Evolutionary conservation across 352 stramenopile genomes (phyloP), one percentile per base, ranked within the genome.

Genomic region (Phytophthora tubulina): DNA sequence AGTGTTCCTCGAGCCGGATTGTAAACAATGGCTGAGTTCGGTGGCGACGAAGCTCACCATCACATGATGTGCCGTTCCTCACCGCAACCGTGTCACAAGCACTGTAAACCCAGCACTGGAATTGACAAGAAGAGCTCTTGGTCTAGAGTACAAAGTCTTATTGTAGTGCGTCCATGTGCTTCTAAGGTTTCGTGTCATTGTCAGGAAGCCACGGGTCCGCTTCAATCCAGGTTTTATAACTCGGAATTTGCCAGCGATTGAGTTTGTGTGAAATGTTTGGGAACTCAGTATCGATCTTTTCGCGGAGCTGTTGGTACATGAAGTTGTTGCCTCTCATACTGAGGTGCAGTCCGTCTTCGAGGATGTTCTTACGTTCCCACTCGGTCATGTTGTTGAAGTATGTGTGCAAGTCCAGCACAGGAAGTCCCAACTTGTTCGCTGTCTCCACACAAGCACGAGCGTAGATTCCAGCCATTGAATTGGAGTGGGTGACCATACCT

Each of bases 281-380:
- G 44, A 78, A 81, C 2, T 63, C 45, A 27, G 9, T 0, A 1
- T 67, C 58, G 27, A 79, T 79, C 49, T 66, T 67, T 3, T 57
- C 38, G 6, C 36, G 58, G 27, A 77, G 45, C 17, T 67, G 51
- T 35, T 67, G 21, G 50, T 73, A 74, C 62, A 76, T 64, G 11
- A 74, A 46, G 27, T 68, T 74, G 67, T 90, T 89, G 59, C 84
- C 84, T 30, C 64, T 69, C 38, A 54, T 39, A 38, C 64, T 84
- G 27, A 92, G 74, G 46, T 92, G 84, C 45, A 90, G 79, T 1
- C 84, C 84, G 54, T 90, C 84, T 3, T 59, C 51, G 42, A 77
- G 75, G 31, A 64, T 15, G 44, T 61, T n/a, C 55, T 71, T 48
- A 38, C 72, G 72, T 60, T 84, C 41, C 42, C 73, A 71, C 46